Evolutionary conservation across 139 green algal species (phyloP), one percentile per base, ranked within the genome.

Genomic region (Tetraselmis striata): DNA sequence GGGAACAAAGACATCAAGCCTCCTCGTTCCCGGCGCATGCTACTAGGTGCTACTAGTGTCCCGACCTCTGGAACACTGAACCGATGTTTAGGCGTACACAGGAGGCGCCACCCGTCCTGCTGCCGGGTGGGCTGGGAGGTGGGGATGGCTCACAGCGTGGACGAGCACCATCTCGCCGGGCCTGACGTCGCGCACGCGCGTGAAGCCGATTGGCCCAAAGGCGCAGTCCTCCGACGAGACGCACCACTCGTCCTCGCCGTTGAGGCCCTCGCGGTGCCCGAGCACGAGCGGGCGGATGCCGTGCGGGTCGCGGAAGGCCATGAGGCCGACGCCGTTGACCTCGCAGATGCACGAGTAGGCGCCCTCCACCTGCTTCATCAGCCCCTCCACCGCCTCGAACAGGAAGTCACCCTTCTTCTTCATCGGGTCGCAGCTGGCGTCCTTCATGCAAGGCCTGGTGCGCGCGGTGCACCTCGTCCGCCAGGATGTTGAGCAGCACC

Each of bases 131-230:
- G n/a, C n/a, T n/a, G n/a, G n/a, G n/a, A n/a, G n/a, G n/a, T n/a
- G n/a, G n/a, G n/a, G n/a, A n/a, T n/a, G n/a, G n/a, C n/a, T n/a
- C n/a, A n/a, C n/a, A n/a, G n/a, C n/a, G 0, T 31, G 93, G 84
- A 99, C 95, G 32, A 99, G 90, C 58, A 99, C 88, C 92, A 98
- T 98, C 91, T 99, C 97, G 0, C 96, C 95, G 0, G 95, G 94
- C 30, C 85, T 77, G 31, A 99, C 93, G 85, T 99, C 97, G 24
- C 97, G 84, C 78, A 98, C 92, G 74, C 93, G 90, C 87, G 95
- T 86, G 85, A 97, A 98, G 2, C 94, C 97, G 77, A 99, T 98
- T 77, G 98, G 97, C 24, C 98, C 97, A 85, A 99, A 98, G 1
- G 97, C 95, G 82, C 94, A 98, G 88, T 99, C 98, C 89, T 99